Base-by-base conservation (phyloP, 2,329 filamentous ascomycete species). In the Malbranchea cinnamomea region DNA sequence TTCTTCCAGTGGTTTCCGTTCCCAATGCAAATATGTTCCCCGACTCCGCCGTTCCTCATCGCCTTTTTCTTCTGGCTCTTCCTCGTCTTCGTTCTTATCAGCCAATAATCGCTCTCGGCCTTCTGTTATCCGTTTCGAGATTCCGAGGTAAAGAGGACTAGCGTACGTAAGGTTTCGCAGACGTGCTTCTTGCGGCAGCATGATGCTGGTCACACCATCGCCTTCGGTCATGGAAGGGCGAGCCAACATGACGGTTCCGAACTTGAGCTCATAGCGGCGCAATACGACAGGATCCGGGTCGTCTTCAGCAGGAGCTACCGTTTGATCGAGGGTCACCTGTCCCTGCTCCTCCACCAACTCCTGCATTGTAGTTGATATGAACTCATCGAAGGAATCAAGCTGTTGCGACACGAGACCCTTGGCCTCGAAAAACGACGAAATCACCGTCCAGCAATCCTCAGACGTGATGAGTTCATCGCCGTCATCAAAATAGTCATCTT, bases 361-460 rank as follows among this genome's bases (percentile, higher is more conserved):
- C 50, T 95, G 85, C 58, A 98, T 87, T 0, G 85, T 94, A 13
- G 81, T 84, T 36, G 78, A 76, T 34, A 89, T 85, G 49, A 98
- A 98, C 52, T 95, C 85, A 59, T 98, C 84, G 59, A 93, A 98
- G 0, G 91, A 98, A 54, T 95, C 87, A 39, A 95, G 76, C 63
- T 98, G 89, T 59, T 98, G 87, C 10, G 89, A 93, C 13, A 93
- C 89, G 18, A 98, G 69, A 47, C 89, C 87, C 60, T 95, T 98
- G 39, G 75, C 71, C 45, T 94, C 83, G 61, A 98, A 98, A 65
- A 94, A 95, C 6, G 89, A 80, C 33, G 81, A 84, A 53, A 98
- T 95, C 49, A 95, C 87, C 41, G 79, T 80, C 89, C 91, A 98
- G 65, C 84, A 94, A 60, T 98, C 91, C 63, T 95, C 89, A 37